phyloP scores from a whole-genome alignment of 1,284 basidiomycete genomes.

The Naganishia cerealis region DNA sequence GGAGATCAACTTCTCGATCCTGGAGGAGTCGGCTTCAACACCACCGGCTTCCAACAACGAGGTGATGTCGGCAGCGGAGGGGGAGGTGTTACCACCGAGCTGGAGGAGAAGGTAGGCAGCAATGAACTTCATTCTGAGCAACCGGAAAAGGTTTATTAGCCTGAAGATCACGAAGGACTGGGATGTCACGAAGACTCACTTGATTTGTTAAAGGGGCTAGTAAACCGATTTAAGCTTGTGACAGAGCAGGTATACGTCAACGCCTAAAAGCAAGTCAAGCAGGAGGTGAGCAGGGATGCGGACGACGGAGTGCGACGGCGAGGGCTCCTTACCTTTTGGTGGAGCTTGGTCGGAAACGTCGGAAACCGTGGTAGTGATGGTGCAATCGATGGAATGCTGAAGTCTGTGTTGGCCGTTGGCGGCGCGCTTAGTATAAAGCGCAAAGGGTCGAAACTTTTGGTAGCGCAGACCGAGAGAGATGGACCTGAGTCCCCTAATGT shows the following conservation, averaged over 20 bases:
- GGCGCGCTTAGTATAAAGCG: conserved; percentile 86
- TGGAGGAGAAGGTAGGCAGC: conserved; percentile 98
- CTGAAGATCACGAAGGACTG: background rate
- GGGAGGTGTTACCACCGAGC: conserved; percentile 85
- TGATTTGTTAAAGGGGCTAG: conserved; percentile 39
- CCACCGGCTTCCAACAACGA: conserved; percentile 82
- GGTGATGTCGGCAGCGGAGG: conserved; percentile 86
- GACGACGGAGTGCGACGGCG: conserved; percentile 1
- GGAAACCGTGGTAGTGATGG: background rate
- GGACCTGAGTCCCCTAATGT: conserved; percentile 57
- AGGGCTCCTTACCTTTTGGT: conserved; percentile 29
- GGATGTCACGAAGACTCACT: conserved; percentile 36
- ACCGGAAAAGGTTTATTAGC: background rate
- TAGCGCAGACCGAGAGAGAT: conserved; percentile 99
- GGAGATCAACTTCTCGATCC: conserved; percentile 80
- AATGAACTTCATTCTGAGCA: conserved; percentile 83
- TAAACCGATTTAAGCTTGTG: conserved; percentile 54
- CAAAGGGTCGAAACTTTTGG: conserved; percentile 94
- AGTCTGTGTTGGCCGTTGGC: conserved; percentile 89
- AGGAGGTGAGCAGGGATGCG: conserved; percentile 13
- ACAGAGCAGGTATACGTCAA: conserved; percentile 51
- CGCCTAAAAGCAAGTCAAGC: conserved; percentile 31
- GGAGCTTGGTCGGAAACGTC: conserved; percentile 14
- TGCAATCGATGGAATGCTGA: conserved; percentile 2
- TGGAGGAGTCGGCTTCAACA: conserved; percentile 82